Evolutionary conservation across 306 rosid genomes (phyloP).

Genomic region (Parietaria judaica): DNA sequence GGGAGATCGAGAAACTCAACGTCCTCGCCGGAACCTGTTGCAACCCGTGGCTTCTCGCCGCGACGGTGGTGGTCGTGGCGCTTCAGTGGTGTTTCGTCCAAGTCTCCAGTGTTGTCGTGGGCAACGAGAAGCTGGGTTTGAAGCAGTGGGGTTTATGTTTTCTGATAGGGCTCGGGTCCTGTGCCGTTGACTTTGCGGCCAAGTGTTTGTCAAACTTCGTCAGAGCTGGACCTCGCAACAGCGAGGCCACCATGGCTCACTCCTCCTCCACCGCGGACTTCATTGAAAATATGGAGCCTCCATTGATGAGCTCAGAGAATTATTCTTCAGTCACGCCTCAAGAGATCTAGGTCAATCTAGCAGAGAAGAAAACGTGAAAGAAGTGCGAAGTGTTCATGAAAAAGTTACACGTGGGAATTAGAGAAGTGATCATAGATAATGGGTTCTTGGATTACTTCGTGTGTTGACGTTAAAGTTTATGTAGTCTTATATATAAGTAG

Average conservation of each 20-base stretch:
- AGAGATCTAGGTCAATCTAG: no score
- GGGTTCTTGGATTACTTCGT: no score
- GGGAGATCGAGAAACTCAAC: slow-evolving; percentile 10
- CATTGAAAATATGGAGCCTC: background rate
- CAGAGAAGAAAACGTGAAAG: no score
- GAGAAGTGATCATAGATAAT: no score
- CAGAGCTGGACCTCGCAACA: background rate
- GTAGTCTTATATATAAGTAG: no score
- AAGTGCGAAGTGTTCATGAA: no score
- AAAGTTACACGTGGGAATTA: no score
- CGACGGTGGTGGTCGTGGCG: background rate
- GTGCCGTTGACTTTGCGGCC: background rate
- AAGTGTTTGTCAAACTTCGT: background rate
- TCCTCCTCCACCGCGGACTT: background rate
- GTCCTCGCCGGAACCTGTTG: background rate
- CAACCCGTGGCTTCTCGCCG: slow-evolving; percentile 12
- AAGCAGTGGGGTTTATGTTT: slow-evolving; percentile 11
- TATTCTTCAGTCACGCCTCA: background rate
- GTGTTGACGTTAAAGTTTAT: no score
- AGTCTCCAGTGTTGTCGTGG: background rate
- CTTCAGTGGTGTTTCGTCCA: slow-evolving; percentile 11
- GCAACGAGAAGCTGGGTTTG: slow-evolving; percentile 1
- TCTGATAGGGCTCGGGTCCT: background rate
- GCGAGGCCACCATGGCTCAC: background rate
- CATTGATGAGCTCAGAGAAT: background rate